Evolutionary conservation across 495 filamentous ascomycete species (phyloP).

Genomic region (Podospora conica): DNA sequence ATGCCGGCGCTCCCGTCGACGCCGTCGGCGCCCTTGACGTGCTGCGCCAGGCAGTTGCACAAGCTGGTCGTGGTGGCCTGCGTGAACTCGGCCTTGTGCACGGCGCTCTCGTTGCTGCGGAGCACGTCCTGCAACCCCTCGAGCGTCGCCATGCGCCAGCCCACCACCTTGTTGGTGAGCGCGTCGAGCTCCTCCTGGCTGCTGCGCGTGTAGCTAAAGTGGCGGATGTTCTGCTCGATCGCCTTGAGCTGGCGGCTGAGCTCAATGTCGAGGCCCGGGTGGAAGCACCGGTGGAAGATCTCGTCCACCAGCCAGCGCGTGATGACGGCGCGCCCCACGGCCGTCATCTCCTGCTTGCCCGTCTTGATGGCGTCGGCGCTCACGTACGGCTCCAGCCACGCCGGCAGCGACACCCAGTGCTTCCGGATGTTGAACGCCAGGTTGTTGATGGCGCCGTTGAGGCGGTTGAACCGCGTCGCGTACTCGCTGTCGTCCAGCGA

Average conservation of each 20-base stretch:
- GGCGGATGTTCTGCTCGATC: slow-evolving; percentile 85
- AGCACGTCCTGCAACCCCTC: slow-evolving; percentile 78
- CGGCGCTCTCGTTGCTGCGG: slow-evolving; percentile 53
- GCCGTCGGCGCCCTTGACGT: slow-evolving; percentile 66
- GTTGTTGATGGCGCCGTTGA: slow-evolving; percentile 93
- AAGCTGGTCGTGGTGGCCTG: slow-evolving; percentile 64
- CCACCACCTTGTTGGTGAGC: slow-evolving; percentile 76
- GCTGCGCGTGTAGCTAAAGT: slow-evolving; percentile 58
- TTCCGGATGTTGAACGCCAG: slow-evolving; percentile 92
- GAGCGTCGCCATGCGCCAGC: slow-evolving; percentile 88
- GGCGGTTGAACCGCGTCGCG: slow-evolving; percentile 76
- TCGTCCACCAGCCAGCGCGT: slow-evolving; percentile 88
- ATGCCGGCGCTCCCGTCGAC: slow-evolving; percentile 75
- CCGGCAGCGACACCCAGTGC: slow-evolving; percentile 74
- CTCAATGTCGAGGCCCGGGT: slow-evolving; percentile 70
- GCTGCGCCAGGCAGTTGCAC: slow-evolving; percentile 58
- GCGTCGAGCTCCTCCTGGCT: slow-evolving; percentile 88
- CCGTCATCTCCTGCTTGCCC: slow-evolving; percentile 95
- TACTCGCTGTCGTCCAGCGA: slow-evolving; percentile 97
- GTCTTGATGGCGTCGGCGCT: slow-evolving; percentile 74
- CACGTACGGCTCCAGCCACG: slow-evolving; percentile 70
- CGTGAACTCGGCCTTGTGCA: slow-evolving; percentile 60
- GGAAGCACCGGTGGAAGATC: slow-evolving; percentile 85
- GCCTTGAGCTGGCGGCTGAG: slow-evolving; percentile 74
- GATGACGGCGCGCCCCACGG: slow-evolving; percentile 85